These are phyloP conservation scores for Sporothrix luriei DNA, from an alignment of 2,329 filamentous ascomycete species.

Conservation along the genomic window DNA sequence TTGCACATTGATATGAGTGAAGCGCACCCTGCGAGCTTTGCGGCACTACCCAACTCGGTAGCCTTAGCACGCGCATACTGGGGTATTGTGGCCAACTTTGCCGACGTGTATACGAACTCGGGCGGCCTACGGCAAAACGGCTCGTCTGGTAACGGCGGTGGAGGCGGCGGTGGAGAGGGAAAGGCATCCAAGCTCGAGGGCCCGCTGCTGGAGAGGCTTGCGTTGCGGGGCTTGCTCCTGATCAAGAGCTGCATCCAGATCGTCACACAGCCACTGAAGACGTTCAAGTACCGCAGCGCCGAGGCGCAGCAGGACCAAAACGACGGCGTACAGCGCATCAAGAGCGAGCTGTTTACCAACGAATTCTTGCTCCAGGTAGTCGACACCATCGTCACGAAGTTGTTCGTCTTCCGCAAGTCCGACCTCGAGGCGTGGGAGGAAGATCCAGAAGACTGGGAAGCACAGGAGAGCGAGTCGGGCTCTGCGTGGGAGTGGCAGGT, in stretches of 20 bases:
- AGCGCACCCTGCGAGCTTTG: constrained; percentile 78
- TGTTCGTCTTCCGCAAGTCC: constrained; percentile 81
- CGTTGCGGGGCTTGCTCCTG: constrained; percentile 79
- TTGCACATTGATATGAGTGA: constrained; percentile 85
- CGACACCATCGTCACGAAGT: constrained; percentile 79
- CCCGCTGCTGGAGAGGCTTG: constrained; percentile 73
- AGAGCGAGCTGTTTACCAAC: constrained; percentile 72
- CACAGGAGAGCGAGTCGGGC: constrained; percentile 79
- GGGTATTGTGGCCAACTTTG: constrained; percentile 75
- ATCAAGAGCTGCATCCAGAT: constrained; percentile 82
- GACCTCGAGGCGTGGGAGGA: constrained; percentile 93
- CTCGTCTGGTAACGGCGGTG: constrained; percentile 42
- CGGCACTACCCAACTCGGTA: constrained; percentile 76
- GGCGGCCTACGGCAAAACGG: constrained; percentile 56
- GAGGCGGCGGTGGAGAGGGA: constrained; percentile 41
- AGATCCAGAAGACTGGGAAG: constrained; percentile 94
- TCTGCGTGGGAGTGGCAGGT: constrained; percentile 92
- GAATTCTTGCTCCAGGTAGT: constrained; percentile 79
- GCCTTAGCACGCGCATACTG: constrained; percentile 81
- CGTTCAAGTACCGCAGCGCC: constrained; percentile 78
- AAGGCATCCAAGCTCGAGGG: constrained; percentile 58
- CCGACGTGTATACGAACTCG: constrained; percentile 69
- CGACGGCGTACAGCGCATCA: constrained; percentile 68
- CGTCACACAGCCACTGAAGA: constrained; percentile 76
- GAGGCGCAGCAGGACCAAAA: constrained; percentile 76